These are phyloP conservation scores for Pelargonium cotyledonis DNA, from an alignment of 441 rosid species.

Conservation along the genomic window DNA sequence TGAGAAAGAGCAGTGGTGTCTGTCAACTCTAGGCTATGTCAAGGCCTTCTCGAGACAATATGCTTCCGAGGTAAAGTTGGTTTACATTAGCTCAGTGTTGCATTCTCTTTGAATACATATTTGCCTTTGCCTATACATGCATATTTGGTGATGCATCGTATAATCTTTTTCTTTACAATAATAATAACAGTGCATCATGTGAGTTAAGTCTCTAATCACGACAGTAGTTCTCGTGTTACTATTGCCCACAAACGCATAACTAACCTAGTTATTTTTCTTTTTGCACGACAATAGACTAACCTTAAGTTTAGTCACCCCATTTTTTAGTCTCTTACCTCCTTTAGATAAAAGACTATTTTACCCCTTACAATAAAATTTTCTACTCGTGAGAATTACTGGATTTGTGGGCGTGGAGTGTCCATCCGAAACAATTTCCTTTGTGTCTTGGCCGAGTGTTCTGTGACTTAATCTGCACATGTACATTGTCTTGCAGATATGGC, in stretches of 20 bases:
- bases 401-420: too few relatives aligned
- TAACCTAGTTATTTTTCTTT: too few relatives aligned
- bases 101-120: not conserved
- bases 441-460: slow-evolving; percentile 12
- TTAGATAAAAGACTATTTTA: too few relatives aligned
- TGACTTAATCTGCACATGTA: slow-evolving; percentile 6
- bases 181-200: not conserved
- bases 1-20: slow-evolving; percentile 92
- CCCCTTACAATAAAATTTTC: too few relatives aligned
- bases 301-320: too few relatives aligned
- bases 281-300: too few relatives aligned
- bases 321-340: too few relatives aligned
- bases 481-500: slow-evolving; percentile 61
- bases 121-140: not conserved
- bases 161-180: not conserved
- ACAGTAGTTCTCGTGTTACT: not conserved
- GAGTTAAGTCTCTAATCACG: not conserved
- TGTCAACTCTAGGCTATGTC: slow-evolving; percentile 83
- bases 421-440: not conserved
- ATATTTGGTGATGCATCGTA: not conserved
- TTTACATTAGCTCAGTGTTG: not conserved
- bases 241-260: not conserved
- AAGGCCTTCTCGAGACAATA: slow-evolving; percentile 90
- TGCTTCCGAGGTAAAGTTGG: slow-evolving; percentile 75
- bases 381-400: too few relatives aligned